Conservation (phyloP, 305 asterid species). For the Fraxinus platypoda region DNA sequence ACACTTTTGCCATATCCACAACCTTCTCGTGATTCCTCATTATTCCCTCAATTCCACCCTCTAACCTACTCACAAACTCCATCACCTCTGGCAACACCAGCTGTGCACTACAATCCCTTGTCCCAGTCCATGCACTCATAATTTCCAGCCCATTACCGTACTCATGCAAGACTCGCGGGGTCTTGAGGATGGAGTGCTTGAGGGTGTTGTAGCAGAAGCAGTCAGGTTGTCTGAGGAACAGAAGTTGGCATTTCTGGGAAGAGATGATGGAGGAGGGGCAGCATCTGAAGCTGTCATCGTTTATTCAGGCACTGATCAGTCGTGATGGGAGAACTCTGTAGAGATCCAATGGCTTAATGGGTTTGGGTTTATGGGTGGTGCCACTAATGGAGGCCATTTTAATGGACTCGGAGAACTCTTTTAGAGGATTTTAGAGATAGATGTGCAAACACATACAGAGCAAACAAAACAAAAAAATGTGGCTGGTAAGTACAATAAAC, state of each 20-base stretch:
- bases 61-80: slow-evolving; percentile 57
- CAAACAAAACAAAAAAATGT: not conserved
- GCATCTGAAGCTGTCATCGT: slow-evolving; percentile 86
- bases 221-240: slow-evolving; percentile 74
- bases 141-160: slow-evolving; percentile 70
- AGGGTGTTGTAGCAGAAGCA: slow-evolving; percentile 58
- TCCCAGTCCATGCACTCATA: slow-evolving; percentile 80
- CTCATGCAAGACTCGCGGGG: slow-evolving; percentile 68
- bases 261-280: slow-evolving; percentile 52
- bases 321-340: slow-evolving; percentile 75
- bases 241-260: slow-evolving; percentile 54
- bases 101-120: slow-evolving; percentile 78
- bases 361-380: slow-evolving; percentile 13
- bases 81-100: slow-evolving; percentile 65
- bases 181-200: slow-evolving; percentile 50
- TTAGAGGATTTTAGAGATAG: not conserved
- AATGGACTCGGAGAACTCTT: not conserved
- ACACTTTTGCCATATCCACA: slow-evolving; percentile 70
- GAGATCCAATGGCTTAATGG: slow-evolving; percentile 39
- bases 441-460: not conserved
- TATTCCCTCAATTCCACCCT: slow-evolving; percentile 75
- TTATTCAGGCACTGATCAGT: slow-evolving; percentile 59
- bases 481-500: not conserved
- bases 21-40: slow-evolving; percentile 66
- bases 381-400: not conserved